These are phyloP conservation scores for Coffea canephora DNA, from an alignment of 257 asterid genomes.

Conservation along the genomic window DNA sequence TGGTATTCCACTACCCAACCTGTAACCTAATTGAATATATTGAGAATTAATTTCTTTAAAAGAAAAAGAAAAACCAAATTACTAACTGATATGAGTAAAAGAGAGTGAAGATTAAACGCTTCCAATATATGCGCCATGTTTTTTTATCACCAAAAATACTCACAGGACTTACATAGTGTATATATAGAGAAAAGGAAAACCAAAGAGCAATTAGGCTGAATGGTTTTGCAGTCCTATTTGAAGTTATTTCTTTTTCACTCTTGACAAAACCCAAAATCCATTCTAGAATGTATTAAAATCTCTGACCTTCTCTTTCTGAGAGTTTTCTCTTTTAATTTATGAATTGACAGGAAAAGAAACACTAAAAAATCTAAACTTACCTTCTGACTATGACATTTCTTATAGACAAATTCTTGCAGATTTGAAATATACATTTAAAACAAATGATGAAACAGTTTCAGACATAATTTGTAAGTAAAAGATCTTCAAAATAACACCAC, in stretches of 20 bases:
- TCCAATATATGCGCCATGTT: not conserved
- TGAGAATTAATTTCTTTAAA: slow-evolving; percentile 12
- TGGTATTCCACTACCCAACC: slow-evolving; percentile 99
- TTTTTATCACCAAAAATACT: not conserved
- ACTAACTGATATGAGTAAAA: not conserved
- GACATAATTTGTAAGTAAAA: not conserved
- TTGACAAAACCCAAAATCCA: not conserved
- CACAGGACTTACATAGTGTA: not conserved
- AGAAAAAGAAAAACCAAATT: not conserved
- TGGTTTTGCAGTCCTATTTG: not conserved
- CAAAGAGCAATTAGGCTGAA: not conserved
- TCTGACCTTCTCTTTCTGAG: too few species aligned
- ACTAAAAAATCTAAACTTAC: too few species aligned
- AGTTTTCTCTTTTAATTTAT: not conserved
- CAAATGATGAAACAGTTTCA: not conserved
- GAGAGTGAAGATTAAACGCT: not conserved
- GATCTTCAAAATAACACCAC: not conserved
- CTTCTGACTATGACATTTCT: not conserved
- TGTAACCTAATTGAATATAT: slow-evolving; percentile 63
- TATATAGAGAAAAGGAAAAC: not conserved
- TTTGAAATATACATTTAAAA: not conserved
- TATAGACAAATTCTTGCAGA: not conserved
- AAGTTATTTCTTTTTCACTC: not conserved
- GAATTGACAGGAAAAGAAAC: not conserved
- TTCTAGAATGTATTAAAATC: not conserved